Conservation (phyloP, 441 rosid genomes). For the Omphalea diandra region DNA sequence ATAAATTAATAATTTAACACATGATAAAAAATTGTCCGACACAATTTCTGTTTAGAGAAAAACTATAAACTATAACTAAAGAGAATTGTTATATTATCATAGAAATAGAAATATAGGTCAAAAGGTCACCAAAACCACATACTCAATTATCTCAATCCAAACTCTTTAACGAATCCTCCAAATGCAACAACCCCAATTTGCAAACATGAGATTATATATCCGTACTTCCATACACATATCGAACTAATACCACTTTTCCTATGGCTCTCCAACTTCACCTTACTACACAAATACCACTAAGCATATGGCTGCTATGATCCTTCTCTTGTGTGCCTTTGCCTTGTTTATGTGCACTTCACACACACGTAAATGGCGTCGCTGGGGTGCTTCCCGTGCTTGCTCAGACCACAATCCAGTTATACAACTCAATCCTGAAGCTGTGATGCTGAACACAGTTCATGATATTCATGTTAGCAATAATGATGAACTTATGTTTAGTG, state of each 20-base stretch:
- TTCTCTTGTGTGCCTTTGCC: conserved; percentile 50
- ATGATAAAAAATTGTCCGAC: no score
- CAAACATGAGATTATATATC: conserved; percentile 18
- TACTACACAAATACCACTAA: conserved; percentile 19
- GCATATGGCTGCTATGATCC: conserved; percentile 34
- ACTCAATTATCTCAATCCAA: conserved; percentile 4
- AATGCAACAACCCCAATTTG: conserved; percentile 47
- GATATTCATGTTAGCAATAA: conserved; percentile 5
- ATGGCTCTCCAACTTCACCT: conserved; percentile 55
- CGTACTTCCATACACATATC: neutral
- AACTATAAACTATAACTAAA: neutral
- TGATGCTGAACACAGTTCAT: conserved; percentile 19
- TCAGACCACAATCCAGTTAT: conserved; percentile 54
- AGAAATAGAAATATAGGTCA: neutral
- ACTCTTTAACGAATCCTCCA: conserved; percentile 33
- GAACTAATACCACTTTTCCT: no score
- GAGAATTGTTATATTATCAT: neutral
- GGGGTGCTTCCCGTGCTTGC: conserved; percentile 50
- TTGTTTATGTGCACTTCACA: conserved; percentile 59
- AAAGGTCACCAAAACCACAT: conserved; percentile 45
- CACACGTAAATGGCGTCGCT: conserved; percentile 46
- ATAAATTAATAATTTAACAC: no score
- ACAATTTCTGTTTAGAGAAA: no score
- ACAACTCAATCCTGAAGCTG: conserved; percentile 40
- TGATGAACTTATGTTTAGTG: conserved; percentile 32